Percentiles rank a stretch among this genome's conserved stretches.
Conservation (phyloP, 2,329 filamentous ascomycete genomes). For the Biscogniauxia mediterranea region DNA sequence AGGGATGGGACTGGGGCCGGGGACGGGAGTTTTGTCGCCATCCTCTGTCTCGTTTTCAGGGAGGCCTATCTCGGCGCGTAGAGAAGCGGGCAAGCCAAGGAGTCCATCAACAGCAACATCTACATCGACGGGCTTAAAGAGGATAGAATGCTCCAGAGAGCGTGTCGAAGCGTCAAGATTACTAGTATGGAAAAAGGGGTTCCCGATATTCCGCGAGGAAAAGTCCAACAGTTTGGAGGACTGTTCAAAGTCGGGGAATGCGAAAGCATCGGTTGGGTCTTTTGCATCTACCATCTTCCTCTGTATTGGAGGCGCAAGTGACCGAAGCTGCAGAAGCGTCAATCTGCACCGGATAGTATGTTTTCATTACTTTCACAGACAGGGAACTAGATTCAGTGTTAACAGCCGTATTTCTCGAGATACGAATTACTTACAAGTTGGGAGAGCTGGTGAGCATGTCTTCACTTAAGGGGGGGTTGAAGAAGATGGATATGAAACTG, state of each 20-base stretch:
- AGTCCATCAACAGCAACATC: slow-evolving; percentile 34
- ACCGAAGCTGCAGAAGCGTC: not conserved
- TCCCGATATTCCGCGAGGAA: slow-evolving; percentile 19
- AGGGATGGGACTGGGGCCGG: not conserved
- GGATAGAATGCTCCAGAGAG: slow-evolving; percentile 5
- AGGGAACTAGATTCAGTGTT: not conserved
- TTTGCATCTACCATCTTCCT: slow-evolving; percentile 41
- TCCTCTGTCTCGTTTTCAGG: slow-evolving; percentile 9
- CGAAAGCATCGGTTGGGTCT: slow-evolving; percentile 56
- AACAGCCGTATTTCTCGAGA: too few relatives aligned
- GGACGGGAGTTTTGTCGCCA: slow-evolving; percentile 4
- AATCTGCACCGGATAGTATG: not conserved
- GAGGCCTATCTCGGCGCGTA: slow-evolving; percentile 16
- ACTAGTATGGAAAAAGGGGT: slow-evolving; percentile 44
- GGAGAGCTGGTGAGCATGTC: too few relatives aligned
- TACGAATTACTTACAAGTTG: too few relatives aligned
- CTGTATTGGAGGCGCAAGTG: slow-evolving; percentile 3
- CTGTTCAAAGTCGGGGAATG: slow-evolving; percentile 60
- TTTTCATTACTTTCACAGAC: not conserved
- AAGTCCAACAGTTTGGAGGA: slow-evolving; percentile 49
- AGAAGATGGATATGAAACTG: too few relatives aligned
- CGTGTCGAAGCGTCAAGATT: slow-evolving; percentile 33
- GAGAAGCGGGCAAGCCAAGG: slow-evolving; percentile 41
- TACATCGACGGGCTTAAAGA: slow-evolving; percentile 10
- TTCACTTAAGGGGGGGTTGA: too few relatives aligned